Base-by-base conservation (phyloP, 2,329 filamentous ascomycete genomes). In the Davidsoniella eucalypti region DNA sequence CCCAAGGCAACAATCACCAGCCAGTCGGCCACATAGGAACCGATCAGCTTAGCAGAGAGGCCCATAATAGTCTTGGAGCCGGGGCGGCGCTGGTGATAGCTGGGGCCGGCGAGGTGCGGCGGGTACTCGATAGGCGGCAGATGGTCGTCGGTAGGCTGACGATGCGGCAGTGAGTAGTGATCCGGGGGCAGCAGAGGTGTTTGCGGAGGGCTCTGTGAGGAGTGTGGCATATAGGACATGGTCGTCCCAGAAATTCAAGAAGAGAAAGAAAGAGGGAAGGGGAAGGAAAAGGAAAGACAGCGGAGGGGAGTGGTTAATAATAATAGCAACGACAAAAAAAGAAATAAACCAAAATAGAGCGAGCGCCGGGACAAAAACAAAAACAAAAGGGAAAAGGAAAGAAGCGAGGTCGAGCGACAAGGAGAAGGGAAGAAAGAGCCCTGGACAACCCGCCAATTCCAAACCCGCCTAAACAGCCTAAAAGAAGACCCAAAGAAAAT, bases 1-100 rank as follows among this genome's bases (percentile, higher is more conserved):
- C 71, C 77, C 33, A 78, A 71, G 44, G 63, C 68, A 43, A 83
- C 64, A 54, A 84, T 75, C 44, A 84, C 65, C 17, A 84, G 62
- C 84, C 84, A 90, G 65, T 88, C 84, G 52, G 85, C 65, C 47
- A 82, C 63, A 61, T 88, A 88, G 18, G 81, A 83, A n/a, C 76
- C 58, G 44, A 84, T 54, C 40, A 69, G 58, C 21, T 61, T 57
- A 14, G 52, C 44, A 2, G 49, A 46, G n/a, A 51, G 16, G 12
- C 52, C 49, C 49, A 51, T 54, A 18, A 48, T 54, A 14, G 37
- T 42, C 17, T 38, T 18, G 10, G 37, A 14, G 5, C 17, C 7
- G 21, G 36, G 14, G 9, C 26, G 39, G 17, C 45, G 41, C 10
- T 23, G 25, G 4, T 38, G 33, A 26, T 33, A 49, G 14, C 17